Base-by-base conservation (phyloP, 495 filamentous ascomycete species). In the Pyrenula massariospora region DNA sequence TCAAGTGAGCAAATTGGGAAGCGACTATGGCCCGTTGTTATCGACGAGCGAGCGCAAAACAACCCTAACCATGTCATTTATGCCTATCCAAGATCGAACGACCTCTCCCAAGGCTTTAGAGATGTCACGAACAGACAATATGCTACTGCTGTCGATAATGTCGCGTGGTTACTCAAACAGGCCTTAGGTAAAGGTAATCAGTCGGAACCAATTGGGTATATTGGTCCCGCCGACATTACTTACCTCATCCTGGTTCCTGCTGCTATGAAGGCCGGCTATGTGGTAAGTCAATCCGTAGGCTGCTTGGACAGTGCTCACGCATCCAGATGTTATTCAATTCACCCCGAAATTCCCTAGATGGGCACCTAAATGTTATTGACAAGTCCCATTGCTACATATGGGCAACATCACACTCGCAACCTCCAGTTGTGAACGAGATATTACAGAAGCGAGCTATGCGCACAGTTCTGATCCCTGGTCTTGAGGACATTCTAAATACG, bases 111-210 rank as follows among this genome's bases (percentile, higher is more conserved):
- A 56, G 82, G 82, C 0, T 84, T 78, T 66, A 68, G 65, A 48
- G 54, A 63, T 1, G 50, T 85, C 47, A 75, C 72, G 0, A 79
- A 76, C 60, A 60, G 61, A 10, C 63, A 77, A 19, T 65, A 81
- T 31, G 75, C 81, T 24, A 77, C 73, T 56, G 78, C 76, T 11
- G 63, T 85, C 56, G 82, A 85, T 63, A 71, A 63, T 2, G 61
- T 70, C 5, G 73, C 76, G 5, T 76, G 73, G 63, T 77, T 73
- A 70, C 70, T 86, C 48, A 63, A 76, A 51, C 56, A 65, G 2
- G 65, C 54, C 0, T 63, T 77, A 12, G 78, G 80, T 10, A 52
- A 50, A 5, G 58, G 55, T 5, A 15, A 42, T 8, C 5, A 15
- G 5, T 42, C 15, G 5, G 31, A 42, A 15, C 31, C 31, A 42